Base-by-base conservation (phyloP, 2,329 filamentous ascomycete species). In the Sarocladium kiliense region DNA sequence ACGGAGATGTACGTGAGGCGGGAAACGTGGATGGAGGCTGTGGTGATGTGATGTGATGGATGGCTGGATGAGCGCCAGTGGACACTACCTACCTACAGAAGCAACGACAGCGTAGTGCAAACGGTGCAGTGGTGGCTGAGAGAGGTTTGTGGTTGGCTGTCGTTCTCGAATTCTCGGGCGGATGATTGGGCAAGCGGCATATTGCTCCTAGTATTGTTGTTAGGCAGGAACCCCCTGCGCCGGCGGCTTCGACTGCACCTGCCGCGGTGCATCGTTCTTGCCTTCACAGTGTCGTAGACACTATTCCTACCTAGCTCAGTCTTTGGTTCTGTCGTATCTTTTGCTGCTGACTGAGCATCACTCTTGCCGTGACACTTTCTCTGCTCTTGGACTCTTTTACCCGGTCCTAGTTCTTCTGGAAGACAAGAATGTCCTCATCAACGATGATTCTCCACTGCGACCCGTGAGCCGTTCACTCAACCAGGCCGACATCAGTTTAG, bases 401-500 rank as follows among this genome's bases (percentile, higher is more conserved):
- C n/a, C n/a, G n/a, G n/a, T n/a, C n/a, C n/a, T n/a, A n/a, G n/a
- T n/a, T n/a, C n/a, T n/a, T n/a, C n/a, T n/a, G n/a, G n/a, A n/a
- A n/a, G n/a, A n/a, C n/a, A n/a, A n/a, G n/a, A n/a, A n/a, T n/a
- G n/a, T n/a, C n/a, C n/a, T n/a, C n/a, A n/a, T n/a, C n/a, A n/a
- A n/a, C n/a, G n/a, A n/a, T n/a, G n/a, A n/a, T 39, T 49, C 44
- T 32, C 47, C 47, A 51, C 27, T 23, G 44, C 21, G 44, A 18
- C 44, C 44, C 21, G 44, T 23, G 44, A 47, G 4, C 44, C 23
- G 44, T 27, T 27, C 44, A 6, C 21, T 23, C 44, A 27, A n/a
- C 47, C 47, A 51, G 30, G 21, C 47, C 47, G 6, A 34, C 27
- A 26, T 51, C 47, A 51, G 47, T 51, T 51, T 51, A 51, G 47